Base-by-base conservation (phyloP, 169 alveolate genomes). In the Plasmodium adleri region DNA sequence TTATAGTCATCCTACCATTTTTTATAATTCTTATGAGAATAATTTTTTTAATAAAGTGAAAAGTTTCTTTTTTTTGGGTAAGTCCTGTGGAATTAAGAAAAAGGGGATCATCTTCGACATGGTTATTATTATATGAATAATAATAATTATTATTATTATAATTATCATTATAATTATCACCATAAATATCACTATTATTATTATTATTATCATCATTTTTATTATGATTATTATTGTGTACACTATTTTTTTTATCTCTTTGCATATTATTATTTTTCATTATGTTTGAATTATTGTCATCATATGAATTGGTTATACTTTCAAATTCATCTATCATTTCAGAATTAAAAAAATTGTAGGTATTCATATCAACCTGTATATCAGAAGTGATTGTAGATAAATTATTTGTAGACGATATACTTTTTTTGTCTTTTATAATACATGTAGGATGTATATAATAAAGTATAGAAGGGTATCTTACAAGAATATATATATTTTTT, bases 401-500 rank as follows among this genome's bases (percentile, higher is more conserved):
- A 67, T 24, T 39, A 2, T 24, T 22, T 20, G 32, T 1, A 52
- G 72, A 3, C n/a, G 72, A 5, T 43, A 10, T n/a, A 28, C 15
- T 43, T 22, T 7, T 20, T 12, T 43, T 24, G 8, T 67, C 22
- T 47, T 47, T 47, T 24, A 32, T 3, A 9, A 80, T 72, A 3
- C 50, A 32, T 0, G 90, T 80, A 20, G 83, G 90, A 17, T 80
- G 90, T n/a, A 80, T 80, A 49, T 80, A 80, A 72, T 80, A 80
- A 52, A 80, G 45, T 26, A 80, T 80, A 24, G 90, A 80, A 1
- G 90, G 56, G n/a, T 80, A 80, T 56, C 90, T 39, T 10, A 80
- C 54, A 54, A 80, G 72, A 24, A 64, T 13, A 62, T 80, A 80
- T 10, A 80, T 80, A 58, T 80, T 80, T 52, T 47, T 80, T 17